Evolutionary conservation across 305 asterid species (phyloP), one percentile per base, ranked within the genome.

Genomic region (Ilex paraguariensis): DNA sequence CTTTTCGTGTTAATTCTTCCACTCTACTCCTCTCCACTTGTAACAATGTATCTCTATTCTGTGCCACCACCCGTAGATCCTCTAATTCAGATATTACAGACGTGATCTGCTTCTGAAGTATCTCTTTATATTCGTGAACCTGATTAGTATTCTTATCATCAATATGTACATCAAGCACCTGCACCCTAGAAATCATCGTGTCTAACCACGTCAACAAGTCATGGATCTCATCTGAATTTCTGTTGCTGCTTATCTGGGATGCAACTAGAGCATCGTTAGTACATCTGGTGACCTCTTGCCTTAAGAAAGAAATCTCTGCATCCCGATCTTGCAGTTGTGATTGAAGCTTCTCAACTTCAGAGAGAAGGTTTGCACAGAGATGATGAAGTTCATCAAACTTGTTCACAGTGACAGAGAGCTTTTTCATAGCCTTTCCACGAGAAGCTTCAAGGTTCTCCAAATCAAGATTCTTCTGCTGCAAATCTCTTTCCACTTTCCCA

Each of bases 211-310:
- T 50, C 68, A 94, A 77, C 56, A 90, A 77, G 57, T 79, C 90
- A 66, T 72, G 80, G 71, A 86, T 65, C 80, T 94, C 99, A 77
- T 81, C 95, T 8, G 83, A 69, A 73, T 75, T 67, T 69, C 67
- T 84, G 77, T 78, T 82, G 82, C 80, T 83, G 79, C 69, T 75
- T 76, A 72, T 84, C 75, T 90, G 92, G 73, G 95, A 71, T 33
- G 82, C 80, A 70, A 90, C 70, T 65, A 94, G 79, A 59, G 84
- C 83, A 75, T 90, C 98, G 68, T 86, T 84, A 2, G 98, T 90
- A 86, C 95, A 88, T 76, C 98, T 77, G 49, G 99, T 90, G 70
- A 94, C 95, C 82, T 94, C 99, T 80, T 90, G 93, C 80, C 99
- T 77, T 64, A 94, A 95, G 75, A 94, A 94, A 76, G 99, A 94